A percentile compares a stretch with the other conserved stretches of the same genome.
Conservation (phyloP, 495 filamentous ascomycete species). For the Podospora tetraspora region DNA sequence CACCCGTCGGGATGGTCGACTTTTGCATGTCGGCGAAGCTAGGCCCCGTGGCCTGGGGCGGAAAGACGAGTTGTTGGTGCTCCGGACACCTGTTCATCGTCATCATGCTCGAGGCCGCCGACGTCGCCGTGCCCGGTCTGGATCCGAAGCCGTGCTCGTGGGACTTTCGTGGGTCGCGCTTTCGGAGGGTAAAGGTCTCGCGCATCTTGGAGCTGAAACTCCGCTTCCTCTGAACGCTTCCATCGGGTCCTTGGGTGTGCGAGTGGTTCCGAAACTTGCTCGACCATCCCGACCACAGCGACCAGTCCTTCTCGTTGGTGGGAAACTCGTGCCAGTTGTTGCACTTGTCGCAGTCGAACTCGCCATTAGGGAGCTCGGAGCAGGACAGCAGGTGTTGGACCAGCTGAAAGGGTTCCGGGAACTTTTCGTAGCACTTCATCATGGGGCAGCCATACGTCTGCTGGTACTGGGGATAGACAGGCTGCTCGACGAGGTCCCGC, state of each 20-base stretch:
- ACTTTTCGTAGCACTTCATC: constrained; percentile 25
- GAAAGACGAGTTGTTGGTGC: constrained; percentile 8
- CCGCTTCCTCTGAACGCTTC: constrained; percentile 23
- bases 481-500: constrained; percentile 31
- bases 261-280: constrained; percentile 14
- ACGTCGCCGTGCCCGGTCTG: constrained; percentile 20
- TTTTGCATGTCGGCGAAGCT: constrained; percentile 17
- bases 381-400: constrained; percentile 32
- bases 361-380: constrained; percentile 26
- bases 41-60: constrained; percentile 6
- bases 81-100: constrained; percentile 12
- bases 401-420: constrained; percentile 24
- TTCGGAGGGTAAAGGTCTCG: constrained; percentile 23
- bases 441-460: constrained; percentile 32
- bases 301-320: constrained; percentile 36
- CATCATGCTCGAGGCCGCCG: constrained; percentile 16
- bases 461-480: constrained; percentile 15
- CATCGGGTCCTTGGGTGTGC: background rate
- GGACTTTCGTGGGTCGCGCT: constrained; percentile 18
- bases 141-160: constrained; percentile 17
- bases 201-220: constrained; percentile 33
- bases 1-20: constrained; percentile 1
- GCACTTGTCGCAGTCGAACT: constrained; percentile 34
- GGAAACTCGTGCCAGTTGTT: constrained; percentile 29
- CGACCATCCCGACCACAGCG: constrained; percentile 26